phyloP scores from a whole-genome alignment of 345 rosid species.

The Lepidium aucheri region DNA sequence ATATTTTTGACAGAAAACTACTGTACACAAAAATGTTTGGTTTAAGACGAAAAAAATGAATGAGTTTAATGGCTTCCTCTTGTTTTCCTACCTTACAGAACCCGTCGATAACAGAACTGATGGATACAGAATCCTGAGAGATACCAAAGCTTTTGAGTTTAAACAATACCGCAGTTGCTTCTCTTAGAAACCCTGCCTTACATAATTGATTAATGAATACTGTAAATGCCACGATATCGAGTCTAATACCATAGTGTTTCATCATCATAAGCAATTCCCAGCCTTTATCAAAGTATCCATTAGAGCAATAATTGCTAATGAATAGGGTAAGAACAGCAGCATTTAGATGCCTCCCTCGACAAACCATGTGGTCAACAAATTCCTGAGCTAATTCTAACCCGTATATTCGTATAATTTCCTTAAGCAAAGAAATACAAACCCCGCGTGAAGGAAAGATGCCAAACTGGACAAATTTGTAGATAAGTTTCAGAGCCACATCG shows the following conservation, averaged over 20 bases:
- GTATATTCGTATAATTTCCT: slow-evolving; percentile 19
- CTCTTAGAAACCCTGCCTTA: slow-evolving; percentile 31
- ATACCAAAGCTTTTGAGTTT: slow-evolving; percentile 32
- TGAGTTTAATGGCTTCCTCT: slow-evolving; percentile 35
- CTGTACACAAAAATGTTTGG: slow-evolving; percentile 42
- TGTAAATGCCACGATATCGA: slow-evolving; percentile 41
- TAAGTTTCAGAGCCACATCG: slow-evolving; percentile 24
- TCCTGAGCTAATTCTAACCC: slow-evolving; percentile 31
- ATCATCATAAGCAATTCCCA: slow-evolving; percentile 37
- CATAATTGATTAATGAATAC: slow-evolving; percentile 33
- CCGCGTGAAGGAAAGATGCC: slow-evolving; percentile 34
- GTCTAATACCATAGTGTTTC: slow-evolving; percentile 34
- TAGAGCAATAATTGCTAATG: slow-evolving; percentile 26
- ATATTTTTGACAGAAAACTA: slow-evolving; percentile 39
- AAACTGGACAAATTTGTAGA: slow-evolving; percentile 24
- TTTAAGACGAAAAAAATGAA: slow-evolving; percentile 28
- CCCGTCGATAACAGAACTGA: slow-evolving; percentile 38
- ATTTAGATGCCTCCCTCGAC: slow-evolving; percentile 29
- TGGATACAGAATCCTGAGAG: slow-evolving; percentile 36
- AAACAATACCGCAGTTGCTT: slow-evolving; percentile 39
- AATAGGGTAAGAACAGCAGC: slow-evolving; percentile 34
- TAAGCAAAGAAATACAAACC: slow-evolving; percentile 35
- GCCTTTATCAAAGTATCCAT: slow-evolving; percentile 33
- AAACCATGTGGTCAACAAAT: slow-evolving; percentile 36
- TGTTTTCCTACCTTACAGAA: slow-evolving; percentile 36